These are phyloP conservation scores for Rubia peregrina DNA, from an alignment of 305 asterid species.

Conservation along the genomic window DNA sequence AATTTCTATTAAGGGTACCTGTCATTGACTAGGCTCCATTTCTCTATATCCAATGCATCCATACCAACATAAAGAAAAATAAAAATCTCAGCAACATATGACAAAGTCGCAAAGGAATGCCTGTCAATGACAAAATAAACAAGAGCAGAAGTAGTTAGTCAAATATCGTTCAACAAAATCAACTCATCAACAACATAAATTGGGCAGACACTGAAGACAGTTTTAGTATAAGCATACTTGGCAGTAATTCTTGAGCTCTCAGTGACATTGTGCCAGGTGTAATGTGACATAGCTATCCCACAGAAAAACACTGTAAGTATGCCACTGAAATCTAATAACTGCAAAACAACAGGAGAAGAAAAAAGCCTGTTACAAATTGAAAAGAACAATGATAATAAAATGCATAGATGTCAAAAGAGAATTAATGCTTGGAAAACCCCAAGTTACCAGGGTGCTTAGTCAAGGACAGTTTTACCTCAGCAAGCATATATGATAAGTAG, in stretches of 20 bases:
- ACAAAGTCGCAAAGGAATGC: conserved; percentile 39
- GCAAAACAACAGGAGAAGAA: conserved; percentile 14
- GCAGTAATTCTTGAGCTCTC: conserved; percentile 37
- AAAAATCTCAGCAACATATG: conserved; percentile 39
- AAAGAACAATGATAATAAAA: neutral
- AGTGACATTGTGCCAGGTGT: conserved; percentile 42
- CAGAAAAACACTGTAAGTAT: conserved; percentile 42
- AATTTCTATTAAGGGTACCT: conserved; percentile 21
- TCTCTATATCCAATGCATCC: conserved; percentile 42
- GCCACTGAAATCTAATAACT: conserved; percentile 31
- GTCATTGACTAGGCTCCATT: conserved; percentile 30
- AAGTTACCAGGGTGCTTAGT: conserved; percentile 6
- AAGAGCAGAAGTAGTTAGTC: neutral
- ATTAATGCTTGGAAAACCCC: neutral
- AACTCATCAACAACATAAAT: neutral
- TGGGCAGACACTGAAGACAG: neutral
- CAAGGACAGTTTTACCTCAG: conserved; percentile 26
- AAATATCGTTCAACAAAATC: neutral
- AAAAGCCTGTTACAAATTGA: neutral
- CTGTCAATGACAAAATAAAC: conserved; percentile 19
- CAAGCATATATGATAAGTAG: conserved; percentile 58
- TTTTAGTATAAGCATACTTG: conserved; percentile 20
- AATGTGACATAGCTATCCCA: conserved; percentile 44
- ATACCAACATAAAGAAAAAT: conserved; percentile 19
- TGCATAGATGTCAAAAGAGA: neutral